Conservation (phyloP, 352 stramenopile species). For the Peronosclerospora sorghi region DNA sequence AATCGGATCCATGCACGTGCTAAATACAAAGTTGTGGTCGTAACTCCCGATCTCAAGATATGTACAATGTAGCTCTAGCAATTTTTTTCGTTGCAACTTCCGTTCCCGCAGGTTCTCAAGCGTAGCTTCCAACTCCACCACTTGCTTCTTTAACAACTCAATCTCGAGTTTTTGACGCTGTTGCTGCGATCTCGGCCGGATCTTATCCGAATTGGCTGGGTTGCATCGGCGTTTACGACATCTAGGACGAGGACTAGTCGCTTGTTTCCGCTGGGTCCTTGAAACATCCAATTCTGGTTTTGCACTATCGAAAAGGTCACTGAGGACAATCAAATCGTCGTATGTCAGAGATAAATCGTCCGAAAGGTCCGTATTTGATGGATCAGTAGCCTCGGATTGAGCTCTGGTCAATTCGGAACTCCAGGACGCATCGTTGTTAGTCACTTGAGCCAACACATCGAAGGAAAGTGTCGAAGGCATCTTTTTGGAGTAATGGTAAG, state of each 20-base stretch:
- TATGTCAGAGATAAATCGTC: constrained; percentile 17
- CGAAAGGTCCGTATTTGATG: constrained; percentile 10
- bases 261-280: neutral
- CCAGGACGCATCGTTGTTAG: neutral
- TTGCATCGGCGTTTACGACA: constrained; percentile 10
- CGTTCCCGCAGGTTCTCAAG: constrained; percentile 12
- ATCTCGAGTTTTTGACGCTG: constrained; percentile 28
- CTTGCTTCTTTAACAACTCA: constrained; percentile 14
- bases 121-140: constrained; percentile 18
- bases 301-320: constrained; percentile 15
- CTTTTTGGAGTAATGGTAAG: neutral
- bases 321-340: constrained; percentile 18
- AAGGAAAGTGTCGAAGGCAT: neutral
- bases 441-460: neutral
- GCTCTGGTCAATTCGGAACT: neutral
- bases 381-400: constrained; percentile 1
- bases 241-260: neutral
- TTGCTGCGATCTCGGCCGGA: constrained; percentile 20
- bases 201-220: neutral
- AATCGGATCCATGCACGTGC: constrained; percentile 6
- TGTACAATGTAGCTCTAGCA: neutral
- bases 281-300: neutral
- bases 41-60: neutral
- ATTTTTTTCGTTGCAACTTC: constrained; percentile 13
- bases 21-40: neutral